These are phyloP conservation scores for Eremochloa ophiuroides DNA, from an alignment of 176 grass and related monocot species.

Conservation along the genomic window DNA sequence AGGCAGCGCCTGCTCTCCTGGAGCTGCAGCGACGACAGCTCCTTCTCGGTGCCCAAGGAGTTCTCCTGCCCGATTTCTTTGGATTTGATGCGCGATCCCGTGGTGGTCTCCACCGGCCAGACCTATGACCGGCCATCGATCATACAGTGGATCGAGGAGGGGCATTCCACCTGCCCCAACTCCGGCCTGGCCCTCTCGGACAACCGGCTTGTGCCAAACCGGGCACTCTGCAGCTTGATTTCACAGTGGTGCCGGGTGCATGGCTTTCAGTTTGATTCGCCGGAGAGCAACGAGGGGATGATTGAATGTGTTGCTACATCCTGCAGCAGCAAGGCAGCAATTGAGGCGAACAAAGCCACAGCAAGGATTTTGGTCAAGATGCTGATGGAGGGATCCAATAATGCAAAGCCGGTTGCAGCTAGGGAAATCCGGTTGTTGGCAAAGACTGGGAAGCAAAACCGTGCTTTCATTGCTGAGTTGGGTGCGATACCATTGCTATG, in stretches of 20 bases:
- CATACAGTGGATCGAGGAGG: conserved; percentile 91
- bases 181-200: conserved; percentile 63
- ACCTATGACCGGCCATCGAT: conserved; percentile 90
- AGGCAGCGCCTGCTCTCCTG: conserved; percentile 49
- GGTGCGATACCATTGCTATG: conserved; percentile 74
- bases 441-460: conserved; percentile 76
- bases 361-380: conserved; percentile 63
- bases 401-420: conserved; percentile 48
- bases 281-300: conserved; percentile 51
- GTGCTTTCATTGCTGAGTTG: conserved; percentile 78
- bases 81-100: conserved; percentile 82
- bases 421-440: conserved; percentile 81
- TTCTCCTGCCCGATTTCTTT: conserved; percentile 95
- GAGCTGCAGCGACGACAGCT: conserved; percentile 58
- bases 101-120: conserved; percentile 83
- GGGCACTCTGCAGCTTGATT: conserved; percentile 71
- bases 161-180: conserved; percentile 87
- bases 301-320: conserved; percentile 51
- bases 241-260: conserved; percentile 73
- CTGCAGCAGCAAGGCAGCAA: conserved; percentile 64
- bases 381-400: conserved; percentile 46
- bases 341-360: conserved; percentile 61
- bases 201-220: conserved; percentile 55
- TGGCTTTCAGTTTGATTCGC: conserved; percentile 71
- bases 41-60: conserved; percentile 79